phyloP scores from a whole-genome alignment of 129 eudicot genomes.

The Flaveria linearis region DNA sequence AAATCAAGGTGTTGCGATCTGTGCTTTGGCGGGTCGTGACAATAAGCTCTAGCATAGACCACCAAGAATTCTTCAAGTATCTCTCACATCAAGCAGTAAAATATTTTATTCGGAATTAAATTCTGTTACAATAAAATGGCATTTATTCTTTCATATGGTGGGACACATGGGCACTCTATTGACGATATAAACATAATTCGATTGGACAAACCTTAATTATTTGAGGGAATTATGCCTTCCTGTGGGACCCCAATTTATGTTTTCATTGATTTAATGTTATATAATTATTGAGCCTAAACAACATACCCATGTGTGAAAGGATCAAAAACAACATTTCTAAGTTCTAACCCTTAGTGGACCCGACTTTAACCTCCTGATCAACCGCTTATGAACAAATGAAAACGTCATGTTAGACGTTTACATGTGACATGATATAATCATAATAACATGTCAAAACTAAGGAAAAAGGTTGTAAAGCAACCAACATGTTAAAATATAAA shows the following conservation, averaged over 20 bases:
- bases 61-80: too few species aligned
- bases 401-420: not conserved
- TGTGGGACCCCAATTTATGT: slow-evolving; percentile 34
- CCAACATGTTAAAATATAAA: not conserved
- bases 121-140: not conserved
- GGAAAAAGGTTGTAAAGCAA: not conserved
- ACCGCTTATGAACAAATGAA: not conserved
- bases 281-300: slow-evolving; percentile 29
- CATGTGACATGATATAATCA: not conserved
- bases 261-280: slow-evolving; percentile 27
- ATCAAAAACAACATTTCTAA: slow-evolving; percentile 10
- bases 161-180: slow-evolving; percentile 33
- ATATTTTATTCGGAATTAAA: not conserved
- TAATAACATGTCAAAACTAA: not conserved
- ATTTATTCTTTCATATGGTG: slow-evolving; percentile 28
- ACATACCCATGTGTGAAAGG: slow-evolving; percentile 24
- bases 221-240: slow-evolving; percentile 19
- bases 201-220: slow-evolving; percentile 24
- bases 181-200: slow-evolving; percentile 26
- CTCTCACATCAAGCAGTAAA: too few species aligned
- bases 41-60: not conserved
- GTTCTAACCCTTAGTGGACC: not conserved
- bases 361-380: not conserved
- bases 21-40: too few species aligned
- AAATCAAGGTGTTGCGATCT: too few species aligned